phyloP scores from a whole-genome alignment of 1,284 basidiomycete genomes.

The Microbotryum scabiosae region DNA sequence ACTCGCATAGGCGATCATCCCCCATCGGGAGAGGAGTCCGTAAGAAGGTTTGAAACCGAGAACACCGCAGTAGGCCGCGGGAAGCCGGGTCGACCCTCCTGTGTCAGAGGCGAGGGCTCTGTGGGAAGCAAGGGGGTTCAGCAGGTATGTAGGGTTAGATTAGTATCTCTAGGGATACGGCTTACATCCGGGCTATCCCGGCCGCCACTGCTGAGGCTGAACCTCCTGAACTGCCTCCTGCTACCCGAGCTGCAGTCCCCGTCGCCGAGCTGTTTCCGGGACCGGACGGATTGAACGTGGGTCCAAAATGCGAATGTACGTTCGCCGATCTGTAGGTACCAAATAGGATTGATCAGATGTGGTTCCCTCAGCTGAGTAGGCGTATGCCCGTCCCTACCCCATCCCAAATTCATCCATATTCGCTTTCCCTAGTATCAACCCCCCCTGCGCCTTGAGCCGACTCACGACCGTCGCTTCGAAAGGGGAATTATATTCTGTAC shows the following conservation, averaged over 20 bases:
- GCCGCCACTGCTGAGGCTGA: slow-evolving; percentile 73
- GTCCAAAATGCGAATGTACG: slow-evolving; percentile 58
- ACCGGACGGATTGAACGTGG: slow-evolving; percentile 65
- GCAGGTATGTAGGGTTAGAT: neutral
- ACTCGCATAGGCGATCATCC: slow-evolving; percentile 86
- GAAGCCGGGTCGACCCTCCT: slow-evolving; percentile 85
- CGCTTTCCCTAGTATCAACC: slow-evolving; percentile 71
- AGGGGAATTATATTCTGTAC: slow-evolving; percentile 61
- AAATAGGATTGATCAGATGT: neutral
- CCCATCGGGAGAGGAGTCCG: slow-evolving; percentile 80
- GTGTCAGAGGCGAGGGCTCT: slow-evolving; percentile 92
- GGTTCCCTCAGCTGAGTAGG: neutral
- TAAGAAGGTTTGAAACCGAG: slow-evolving; percentile 92
- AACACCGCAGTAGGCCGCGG: slow-evolving; percentile 87
- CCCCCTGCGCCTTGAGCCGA: slow-evolving; percentile 57
- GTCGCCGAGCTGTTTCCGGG: slow-evolving; percentile 23
- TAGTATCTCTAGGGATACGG: slow-evolving; percentile 5
- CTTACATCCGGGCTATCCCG: slow-evolving; percentile 69
- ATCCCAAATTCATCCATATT: slow-evolving; percentile 99
- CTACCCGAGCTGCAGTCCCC: slow-evolving; percentile 54
- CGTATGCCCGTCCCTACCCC: slow-evolving; percentile 54
- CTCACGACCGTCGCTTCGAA: slow-evolving; percentile 80
- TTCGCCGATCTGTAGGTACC: slow-evolving; percentile 56
- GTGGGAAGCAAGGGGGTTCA: neutral
- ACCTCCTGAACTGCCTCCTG: slow-evolving; percentile 76